Percentiles rank a stretch among this genome's conserved stretches.
Evolutionary conservation across 2,329 filamentous ascomycete genomes (phyloP).

Genomic region (Myriosclerotinia curreyana): DNA sequence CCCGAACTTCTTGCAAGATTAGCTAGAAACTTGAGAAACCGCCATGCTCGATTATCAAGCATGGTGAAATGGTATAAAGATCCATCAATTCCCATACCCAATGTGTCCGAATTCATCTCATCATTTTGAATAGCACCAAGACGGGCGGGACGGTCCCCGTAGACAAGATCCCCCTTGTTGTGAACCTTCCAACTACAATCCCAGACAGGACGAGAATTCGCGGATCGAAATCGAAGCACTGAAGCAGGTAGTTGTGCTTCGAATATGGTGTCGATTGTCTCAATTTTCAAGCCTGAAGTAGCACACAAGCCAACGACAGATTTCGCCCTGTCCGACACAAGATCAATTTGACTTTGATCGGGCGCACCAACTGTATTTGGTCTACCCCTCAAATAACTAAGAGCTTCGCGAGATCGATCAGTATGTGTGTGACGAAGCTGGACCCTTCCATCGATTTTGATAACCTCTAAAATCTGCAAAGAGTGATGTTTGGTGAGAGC

Average conservation of each 20-base stretch:
- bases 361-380: neutral
- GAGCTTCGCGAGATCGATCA: slow-evolving; percentile 36
- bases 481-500: slow-evolving; percentile 55
- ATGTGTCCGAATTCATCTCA: slow-evolving; percentile 43
- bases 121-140: neutral
- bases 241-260: slow-evolving; percentile 55
- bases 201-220: slow-evolving; percentile 45
- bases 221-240: slow-evolving; percentile 54
- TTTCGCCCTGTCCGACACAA: slow-evolving; percentile 38
- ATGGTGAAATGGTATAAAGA: slow-evolving; percentile 67
- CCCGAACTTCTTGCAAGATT: slow-evolving; percentile 56
- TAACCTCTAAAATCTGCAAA: slow-evolving; percentile 51
- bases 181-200: slow-evolving; percentile 29
- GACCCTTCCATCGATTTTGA: slow-evolving; percentile 27
- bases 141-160: neutral
- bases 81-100: slow-evolving; percentile 69
- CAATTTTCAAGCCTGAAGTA: slow-evolving; percentile 32
- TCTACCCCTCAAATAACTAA: slow-evolving; percentile 31
- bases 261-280: slow-evolving; percentile 46
- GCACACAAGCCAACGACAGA: slow-evolving; percentile 38
- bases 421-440: slow-evolving; percentile 36
- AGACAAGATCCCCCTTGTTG: neutral
- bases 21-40: slow-evolving; percentile 70
- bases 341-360: slow-evolving; percentile 26
- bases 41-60: slow-evolving; percentile 60